A percentile compares a stretch with the other conserved stretches of the same genome.
phyloP scores from a whole-genome alignment of 176 grass and related monocot species.

The Cocos nucifera region DNA sequence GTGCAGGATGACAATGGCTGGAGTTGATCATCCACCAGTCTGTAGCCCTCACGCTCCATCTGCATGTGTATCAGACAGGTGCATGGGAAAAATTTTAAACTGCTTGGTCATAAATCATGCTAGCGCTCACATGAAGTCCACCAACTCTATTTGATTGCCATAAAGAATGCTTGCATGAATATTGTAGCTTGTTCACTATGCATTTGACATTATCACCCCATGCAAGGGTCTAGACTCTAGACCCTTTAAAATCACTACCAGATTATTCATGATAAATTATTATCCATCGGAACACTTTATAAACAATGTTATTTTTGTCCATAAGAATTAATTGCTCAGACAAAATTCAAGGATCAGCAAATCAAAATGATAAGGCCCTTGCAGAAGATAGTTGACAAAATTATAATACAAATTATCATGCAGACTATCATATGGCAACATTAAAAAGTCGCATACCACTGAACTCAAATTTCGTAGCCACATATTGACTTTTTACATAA shows the following conservation, averaged over 20 bases:
- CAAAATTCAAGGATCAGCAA: neutral
- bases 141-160: too few species aligned
- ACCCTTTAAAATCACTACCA: too few species aligned
- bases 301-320: neutral
- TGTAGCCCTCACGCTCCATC: conserved; percentile 53
- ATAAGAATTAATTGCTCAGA: neutral
- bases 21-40: conserved; percentile 12
- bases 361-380: neutral
- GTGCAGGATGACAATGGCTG: neutral
- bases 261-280: too few species aligned
- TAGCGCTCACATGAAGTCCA: too few species aligned
- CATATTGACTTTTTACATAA: neutral
- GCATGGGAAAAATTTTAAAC: neutral
- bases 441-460: neutral
- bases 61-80: conserved; percentile 12
- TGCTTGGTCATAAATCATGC: too few species aligned
- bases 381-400: neutral
- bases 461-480: neutral
- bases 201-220: too few species aligned
- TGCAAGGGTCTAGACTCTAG: too few species aligned
- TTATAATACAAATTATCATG: neutral
- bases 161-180: too few species aligned
- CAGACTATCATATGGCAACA: neutral
- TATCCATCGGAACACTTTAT: too few species aligned
- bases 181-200: too few species aligned